Base-by-base conservation (phyloP, 1,284 basidiomycete species). In the Tranzscheliella williamsii region DNA sequence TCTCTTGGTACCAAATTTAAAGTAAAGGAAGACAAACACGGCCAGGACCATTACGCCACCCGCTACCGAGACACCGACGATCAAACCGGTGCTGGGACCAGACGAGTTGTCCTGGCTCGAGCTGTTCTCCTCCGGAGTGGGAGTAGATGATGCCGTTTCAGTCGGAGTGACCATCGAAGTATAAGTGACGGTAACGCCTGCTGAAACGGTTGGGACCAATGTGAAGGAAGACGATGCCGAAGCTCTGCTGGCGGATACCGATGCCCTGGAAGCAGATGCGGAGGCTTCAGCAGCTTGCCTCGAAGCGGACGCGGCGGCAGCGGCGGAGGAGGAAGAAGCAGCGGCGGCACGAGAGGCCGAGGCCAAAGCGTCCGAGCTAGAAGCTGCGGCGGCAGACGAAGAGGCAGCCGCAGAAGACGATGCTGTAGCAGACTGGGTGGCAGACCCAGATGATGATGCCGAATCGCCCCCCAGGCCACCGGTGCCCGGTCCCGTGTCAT, bases 11-110 rank as follows among this genome's bases (percentile, higher is more conserved):
- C 62, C 66, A 24, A 77, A 68, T 46, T 70, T 75, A 45, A 70
- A 65, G 42, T 67, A 54, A 29, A 75, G 46, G 57, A 76, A 70
- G 38, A 67, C 48, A 24, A 69, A 40, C 5, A 63, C 46, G 8
- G 56, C 67, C 4, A 76, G 41, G 0, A 77, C 41, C 18, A 71
- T 42, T 2, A 73, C 68, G 34, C 75, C 75, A 16, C 70, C 75
- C 5, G 60, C 67, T 1, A 71, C 71, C 5, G 56, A 61, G 30
- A 76, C 67, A 26, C 75, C 75, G 20, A 71, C 65, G 62, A 76
- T 76, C 22, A 76, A 47, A 9, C 64, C 60, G 6, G 67, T 75
- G 48, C 38, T 43, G 6, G 49, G 40, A n/a, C 53, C 45, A 9
- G 42, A 48, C 4, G 22, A 37, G 34, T 32, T 39, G 40, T 34